Evolutionary conservation across 2,329 filamentous ascomycete species (phyloP).

Genomic region (Colletotrichum godetiae): DNA sequence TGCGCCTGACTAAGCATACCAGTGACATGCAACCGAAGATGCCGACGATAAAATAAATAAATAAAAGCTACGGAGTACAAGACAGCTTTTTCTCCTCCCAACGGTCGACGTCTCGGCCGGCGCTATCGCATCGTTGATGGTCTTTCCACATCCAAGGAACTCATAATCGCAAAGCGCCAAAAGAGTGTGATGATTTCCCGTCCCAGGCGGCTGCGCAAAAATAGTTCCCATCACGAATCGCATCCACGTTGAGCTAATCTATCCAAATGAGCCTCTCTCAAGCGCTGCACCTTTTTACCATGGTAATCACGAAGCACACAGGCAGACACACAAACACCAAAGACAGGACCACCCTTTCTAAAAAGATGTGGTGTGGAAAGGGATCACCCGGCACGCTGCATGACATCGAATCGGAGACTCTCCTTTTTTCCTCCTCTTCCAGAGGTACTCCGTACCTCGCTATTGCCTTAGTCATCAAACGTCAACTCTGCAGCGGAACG

Average conservation of each 20-base stretch:
- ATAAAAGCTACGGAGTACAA: no score
- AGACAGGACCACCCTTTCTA: neutral
- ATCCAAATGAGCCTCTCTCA: neutral
- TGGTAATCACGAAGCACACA: neutral
- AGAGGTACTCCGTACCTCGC: neutral
- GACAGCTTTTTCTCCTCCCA: neutral
- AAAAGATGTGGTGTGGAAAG: neutral
- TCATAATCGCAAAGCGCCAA: neutral
- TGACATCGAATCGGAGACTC: slow-evolving; percentile 7
- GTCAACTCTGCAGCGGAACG: neutral
- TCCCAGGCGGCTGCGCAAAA: neutral
- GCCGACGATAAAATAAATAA: neutral
- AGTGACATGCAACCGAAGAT: neutral
- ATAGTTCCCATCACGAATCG: neutral
- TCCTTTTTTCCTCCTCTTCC: neutral
- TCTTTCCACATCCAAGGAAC: neutral
- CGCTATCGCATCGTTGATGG: neutral
- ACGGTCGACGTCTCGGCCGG: neutral
- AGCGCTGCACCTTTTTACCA: neutral
- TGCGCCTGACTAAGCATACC: no score
- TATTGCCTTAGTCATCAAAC: no score
- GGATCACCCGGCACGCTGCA: slow-evolving; percentile 10
- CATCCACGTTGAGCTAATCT: slow-evolving; percentile 3
- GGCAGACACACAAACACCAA: neutral
- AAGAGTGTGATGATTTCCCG: neutral